Percentiles rank a stretch among this genome's conserved stretches.
These are phyloP conservation scores for Carex pumila DNA, from an alignment of 176 grass and related monocot species.

Conservation along the genomic window DNA sequence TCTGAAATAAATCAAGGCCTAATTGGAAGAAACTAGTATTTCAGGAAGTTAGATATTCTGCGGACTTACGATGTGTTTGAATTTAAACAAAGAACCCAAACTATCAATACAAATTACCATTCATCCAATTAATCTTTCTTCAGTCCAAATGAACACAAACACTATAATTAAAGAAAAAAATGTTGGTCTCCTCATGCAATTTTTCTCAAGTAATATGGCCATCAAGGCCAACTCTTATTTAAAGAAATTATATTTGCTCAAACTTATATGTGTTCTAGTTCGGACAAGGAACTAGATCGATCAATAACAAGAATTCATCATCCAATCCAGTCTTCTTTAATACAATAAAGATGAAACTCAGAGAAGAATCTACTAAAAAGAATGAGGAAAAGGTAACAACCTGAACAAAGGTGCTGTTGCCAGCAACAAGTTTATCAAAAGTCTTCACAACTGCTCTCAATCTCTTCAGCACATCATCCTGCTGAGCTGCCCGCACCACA, in stretches of 20 bases:
- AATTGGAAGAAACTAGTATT: not conserved
- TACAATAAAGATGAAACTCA: not conserved
- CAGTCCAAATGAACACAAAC: not conserved
- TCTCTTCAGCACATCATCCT: not conserved
- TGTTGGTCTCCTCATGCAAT: not conserved
- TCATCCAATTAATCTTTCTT: not conserved
- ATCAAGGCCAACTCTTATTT: not conserved
- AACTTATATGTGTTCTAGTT: not conserved
- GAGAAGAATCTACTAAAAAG: not conserved
- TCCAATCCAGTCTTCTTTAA: not conserved
- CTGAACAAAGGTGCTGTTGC: not conserved
- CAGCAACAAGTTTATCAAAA: not conserved
- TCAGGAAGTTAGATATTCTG: not conserved
- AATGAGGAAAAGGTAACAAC: not conserved
- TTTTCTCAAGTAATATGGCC: not conserved
- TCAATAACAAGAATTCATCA: not conserved
- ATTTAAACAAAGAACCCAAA: not conserved
- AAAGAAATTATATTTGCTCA: not conserved
- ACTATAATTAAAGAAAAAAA: not conserved
- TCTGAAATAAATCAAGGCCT: not conserved
- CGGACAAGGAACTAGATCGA: not conserved
- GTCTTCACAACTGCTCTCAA: slow-evolving; percentile 3
- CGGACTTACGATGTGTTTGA: not conserved
- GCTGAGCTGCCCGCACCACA: not conserved
- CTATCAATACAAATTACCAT: not conserved